These are phyloP conservation scores for Penicillium bovifimosum DNA, from an alignment of 495 filamentous ascomycete species.

Conservation along the genomic window DNA sequence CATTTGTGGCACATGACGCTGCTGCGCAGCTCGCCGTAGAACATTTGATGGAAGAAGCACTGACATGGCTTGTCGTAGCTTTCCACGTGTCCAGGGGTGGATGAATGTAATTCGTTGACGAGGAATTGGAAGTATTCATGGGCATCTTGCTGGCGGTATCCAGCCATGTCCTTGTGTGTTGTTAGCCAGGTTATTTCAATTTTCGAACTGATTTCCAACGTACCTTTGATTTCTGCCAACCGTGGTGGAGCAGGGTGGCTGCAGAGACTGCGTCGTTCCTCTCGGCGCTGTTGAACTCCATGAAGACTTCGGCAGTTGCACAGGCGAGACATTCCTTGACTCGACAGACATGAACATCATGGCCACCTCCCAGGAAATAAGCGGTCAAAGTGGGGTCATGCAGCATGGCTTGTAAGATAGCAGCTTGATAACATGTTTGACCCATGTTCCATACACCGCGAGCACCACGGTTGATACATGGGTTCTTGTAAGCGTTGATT, in stretches of 20 bases:
- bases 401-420: constrained; percentile 79
- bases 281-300: constrained; percentile 78
- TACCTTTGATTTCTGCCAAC: constrained; percentile 26
- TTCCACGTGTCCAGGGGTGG: constrained; percentile 34
- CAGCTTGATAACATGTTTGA: constrained; percentile 89
- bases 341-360: constrained; percentile 63
- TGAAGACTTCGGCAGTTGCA: constrained; percentile 85
- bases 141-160: constrained; percentile 90
- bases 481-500: constrained; percentile 40
- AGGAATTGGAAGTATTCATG: constrained; percentile 95
- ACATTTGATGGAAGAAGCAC: constrained; percentile 84
- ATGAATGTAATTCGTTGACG: constrained; percentile 71
- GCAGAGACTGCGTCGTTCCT: constrained; percentile 80
- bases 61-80: constrained; percentile 60
- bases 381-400: constrained; percentile 83
- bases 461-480: constrained; percentile 48
- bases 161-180: constrained; percentile 66
- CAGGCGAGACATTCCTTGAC: constrained; percentile 65
- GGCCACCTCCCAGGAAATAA: constrained; percentile 82
- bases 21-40: constrained; percentile 81
- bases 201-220: not conserved
- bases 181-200: constrained; percentile 24
- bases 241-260: constrained; percentile 60
- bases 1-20: constrained; percentile 84
- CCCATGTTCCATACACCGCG: constrained; percentile 93